A percentile compares a stretch with the other conserved stretches of the same genome.
Conservation (phyloP, 306 rosid species). For the Rosa lucieae region DNA sequence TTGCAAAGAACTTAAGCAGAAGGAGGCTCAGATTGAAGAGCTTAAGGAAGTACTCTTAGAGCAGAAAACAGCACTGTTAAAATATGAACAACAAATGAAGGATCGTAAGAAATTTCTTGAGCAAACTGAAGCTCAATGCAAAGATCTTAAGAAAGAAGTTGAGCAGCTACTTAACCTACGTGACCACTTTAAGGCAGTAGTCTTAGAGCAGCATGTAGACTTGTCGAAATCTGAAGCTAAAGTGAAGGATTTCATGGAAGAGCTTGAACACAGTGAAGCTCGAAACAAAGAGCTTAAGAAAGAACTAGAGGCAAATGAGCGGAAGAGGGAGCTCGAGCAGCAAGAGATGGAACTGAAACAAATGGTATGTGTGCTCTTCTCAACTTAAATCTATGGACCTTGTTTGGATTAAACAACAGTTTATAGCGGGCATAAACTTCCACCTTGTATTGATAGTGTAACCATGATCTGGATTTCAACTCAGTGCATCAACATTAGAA, state of each 20-base stretch:
- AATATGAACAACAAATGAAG: not conserved
- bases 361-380: not conserved
- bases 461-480: not conserved
- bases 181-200: not conserved
- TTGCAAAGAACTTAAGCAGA: not conserved
- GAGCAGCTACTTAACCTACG: not conserved
- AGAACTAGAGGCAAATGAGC: not conserved
- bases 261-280: not conserved
- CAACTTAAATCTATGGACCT: not conserved
- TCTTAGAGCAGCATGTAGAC: not conserved
- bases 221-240: not conserved
- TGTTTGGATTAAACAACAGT: not conserved
- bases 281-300: not conserved
- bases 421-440: not conserved
- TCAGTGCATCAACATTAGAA: not conserved
- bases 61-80: not conserved
- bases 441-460: not conserved
- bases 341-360: not conserved
- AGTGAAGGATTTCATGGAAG: not conserved
- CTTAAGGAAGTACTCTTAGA: not conserved
- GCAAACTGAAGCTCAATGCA: not conserved
- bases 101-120: not conserved
- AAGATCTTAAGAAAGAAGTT: not conserved
- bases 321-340: not conserved
- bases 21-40: constrained; percentile 37